Percentiles rank a stretch among this genome's conserved stretches.
These are phyloP conservation scores for Agaricus subrufescens DNA, from an alignment of 768 basidiomycete species.

Conservation along the genomic window DNA sequence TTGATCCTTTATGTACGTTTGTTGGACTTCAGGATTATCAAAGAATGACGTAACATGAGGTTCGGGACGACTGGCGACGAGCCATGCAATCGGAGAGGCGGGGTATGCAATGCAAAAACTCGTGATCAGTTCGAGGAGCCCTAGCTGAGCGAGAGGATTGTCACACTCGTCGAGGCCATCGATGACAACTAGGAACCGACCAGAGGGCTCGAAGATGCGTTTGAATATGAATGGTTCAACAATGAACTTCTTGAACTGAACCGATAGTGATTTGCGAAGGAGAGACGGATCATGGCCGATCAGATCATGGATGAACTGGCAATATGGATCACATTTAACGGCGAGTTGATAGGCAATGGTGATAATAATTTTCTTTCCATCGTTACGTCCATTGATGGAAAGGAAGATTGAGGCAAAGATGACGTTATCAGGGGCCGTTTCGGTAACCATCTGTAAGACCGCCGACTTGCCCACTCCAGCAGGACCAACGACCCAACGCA, in stretches of 20 bases:
- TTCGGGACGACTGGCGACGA: conserved; percentile 21
- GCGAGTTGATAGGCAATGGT: neutral
- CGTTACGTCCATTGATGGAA: neutral
- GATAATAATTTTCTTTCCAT: neutral
- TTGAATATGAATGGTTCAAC: neutral
- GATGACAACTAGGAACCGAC: neutral
- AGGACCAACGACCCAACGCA: neutral
- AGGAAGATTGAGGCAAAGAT: neutral
- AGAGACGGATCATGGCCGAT: neutral
- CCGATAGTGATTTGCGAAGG: neutral
- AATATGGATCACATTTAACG: neutral
- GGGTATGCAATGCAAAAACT: neutral
- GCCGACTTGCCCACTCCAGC: neutral
- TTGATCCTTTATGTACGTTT: neutral
- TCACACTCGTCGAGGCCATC: neutral
- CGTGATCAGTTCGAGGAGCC: conserved; percentile 12
- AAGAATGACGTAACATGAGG: conserved; percentile 14
- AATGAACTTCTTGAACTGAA: neutral
- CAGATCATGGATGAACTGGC: neutral
- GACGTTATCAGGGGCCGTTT: neutral
- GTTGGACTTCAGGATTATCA: neutral
- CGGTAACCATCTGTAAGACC: neutral
- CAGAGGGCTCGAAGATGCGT: neutral
- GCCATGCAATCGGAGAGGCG: conserved; percentile 15
- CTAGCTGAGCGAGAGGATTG: conserved; percentile 6